Base-by-base conservation (phyloP, 306 rosid genomes). In the Medicago ruthenica region DNA sequence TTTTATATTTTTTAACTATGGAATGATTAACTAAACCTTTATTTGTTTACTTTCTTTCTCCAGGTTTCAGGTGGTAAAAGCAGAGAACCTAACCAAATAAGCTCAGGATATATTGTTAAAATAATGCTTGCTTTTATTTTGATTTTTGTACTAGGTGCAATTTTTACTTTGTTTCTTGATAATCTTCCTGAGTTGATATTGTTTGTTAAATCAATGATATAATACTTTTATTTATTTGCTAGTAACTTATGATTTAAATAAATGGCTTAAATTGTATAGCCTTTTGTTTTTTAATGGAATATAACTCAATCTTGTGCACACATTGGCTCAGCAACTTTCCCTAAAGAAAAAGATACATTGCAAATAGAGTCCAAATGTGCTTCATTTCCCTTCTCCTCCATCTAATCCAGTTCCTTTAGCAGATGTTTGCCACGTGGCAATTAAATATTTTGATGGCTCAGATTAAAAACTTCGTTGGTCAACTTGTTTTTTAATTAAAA, bases 81-180 rank as follows among this genome's bases (percentile, higher is more conserved):
- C 77, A 70, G 27, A 45, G 76, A 37, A 40, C 71, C 83, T 37
- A 76, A 77, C 18, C 90, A 86, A 66, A 74, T 88, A 77, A 70
- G 81, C 77, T 53, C 42, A 51, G 0, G 57, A 31, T 90, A 88
- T 79, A 60, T 90, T 31, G 86, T 84, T 72, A 92, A 88, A 81
- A 86, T 87, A 71, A 5, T 86, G 21, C 15, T 83, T 24, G 97
- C 92, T 79, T 87, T 88, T 76, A 34, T 81, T 80, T 75, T 90
- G 66, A 77, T 88, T 27, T 92, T 92, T 79, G 79, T 87, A 9
- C 86, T 92, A 13, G 92, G 88, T 61, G 88, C 89, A 65, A 64
- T 87, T 55, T 82, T 90, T 64, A 87, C 97, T 7, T 50, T 87
- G 78, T 82, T 86, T 82, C 93, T 92, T 13, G 96, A 92, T 68